Conservation (phyloP, 2,329 filamentous ascomycete species). For the Xylaria arbuscula region DNA sequence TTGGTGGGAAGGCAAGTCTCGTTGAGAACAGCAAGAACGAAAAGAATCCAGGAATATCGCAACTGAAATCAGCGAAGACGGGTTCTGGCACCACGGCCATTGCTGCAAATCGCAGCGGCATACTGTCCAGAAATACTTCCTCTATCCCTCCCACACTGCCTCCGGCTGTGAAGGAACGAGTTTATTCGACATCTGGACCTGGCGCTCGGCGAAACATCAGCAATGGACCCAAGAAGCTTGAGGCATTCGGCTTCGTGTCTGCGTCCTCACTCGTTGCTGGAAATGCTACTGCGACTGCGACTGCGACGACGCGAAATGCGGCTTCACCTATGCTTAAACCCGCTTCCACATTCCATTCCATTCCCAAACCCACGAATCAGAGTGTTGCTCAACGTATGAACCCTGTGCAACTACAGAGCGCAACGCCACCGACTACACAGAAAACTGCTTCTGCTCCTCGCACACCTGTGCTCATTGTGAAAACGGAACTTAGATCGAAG, state of each 20-base stretch:
- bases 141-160: neutral
- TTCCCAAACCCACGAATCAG: neutral
- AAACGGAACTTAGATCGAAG: neutral
- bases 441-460: neutral
- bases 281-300: too few relatives aligned
- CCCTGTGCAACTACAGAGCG: neutral
- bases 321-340: neutral
- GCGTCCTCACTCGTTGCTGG: neutral
- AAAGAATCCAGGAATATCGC: neutral
- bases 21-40: neutral
- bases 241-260: slow-evolving; percentile 21
- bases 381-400: neutral
- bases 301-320: neutral
- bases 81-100: neutral
- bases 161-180: slow-evolving; percentile 8
- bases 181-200: slow-evolving; percentile 9
- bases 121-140: neutral
- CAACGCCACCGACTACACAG: neutral
- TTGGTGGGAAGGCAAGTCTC: neutral
- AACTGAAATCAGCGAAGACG: neutral
- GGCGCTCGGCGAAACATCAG: neutral
- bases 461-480: neutral
- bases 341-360: neutral
- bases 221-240: slow-evolving; percentile 6
- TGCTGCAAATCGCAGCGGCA: neutral